Evolutionary conservation across 345 rosid species (phyloP), one percentile per base, ranked within the genome.

Genomic region (Moringa oleifera): DNA sequence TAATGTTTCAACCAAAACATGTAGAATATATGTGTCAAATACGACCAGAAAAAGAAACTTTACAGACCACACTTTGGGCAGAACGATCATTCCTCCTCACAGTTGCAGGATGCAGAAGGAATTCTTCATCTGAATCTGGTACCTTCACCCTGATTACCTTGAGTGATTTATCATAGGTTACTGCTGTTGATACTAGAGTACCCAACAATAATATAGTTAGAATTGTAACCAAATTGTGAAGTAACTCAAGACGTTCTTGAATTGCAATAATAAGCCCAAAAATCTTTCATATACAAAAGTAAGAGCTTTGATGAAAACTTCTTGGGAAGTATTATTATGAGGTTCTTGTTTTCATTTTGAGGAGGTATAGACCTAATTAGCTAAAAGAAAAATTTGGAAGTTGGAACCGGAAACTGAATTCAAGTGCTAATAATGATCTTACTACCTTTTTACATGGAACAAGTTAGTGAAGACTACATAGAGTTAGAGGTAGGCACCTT

Each of bases 71-170:
- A 63, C 98, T 93, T 73, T 84, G 90, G 0, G 97, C 94, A 22
- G 97, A 93, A 57, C 84, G 89, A 58, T 93, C 97, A 20, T 93
- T 93, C 70, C 97, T 75, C 74, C 98, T 87, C 25, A 93, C 96
- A 1, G 90, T 93, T 33, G 98, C 97, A 62, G 98, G 97, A 74
- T 93, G 96, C 50, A 88, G 82, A 78, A 83, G 74, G 84, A 93
- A 84, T 73, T 86, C 98, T 67, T 90, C 97, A 0, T 83, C 91
- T 72, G 98, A 84, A 67, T 84, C 85, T 0, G 97, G 98, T 18
- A 93, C 97, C 77, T 84, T 90, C 69, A 93, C 96, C 74, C 75
- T 79, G 60, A 90, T 93, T 51, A 86, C 97, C 80, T 86, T 90
- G 45, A 87, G 65, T 57, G 83, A 68, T 70, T 80, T 84, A 75